phyloP scores from a whole-genome alignment of 805 yeast species.

The Kuraishia molischiana region DNA sequence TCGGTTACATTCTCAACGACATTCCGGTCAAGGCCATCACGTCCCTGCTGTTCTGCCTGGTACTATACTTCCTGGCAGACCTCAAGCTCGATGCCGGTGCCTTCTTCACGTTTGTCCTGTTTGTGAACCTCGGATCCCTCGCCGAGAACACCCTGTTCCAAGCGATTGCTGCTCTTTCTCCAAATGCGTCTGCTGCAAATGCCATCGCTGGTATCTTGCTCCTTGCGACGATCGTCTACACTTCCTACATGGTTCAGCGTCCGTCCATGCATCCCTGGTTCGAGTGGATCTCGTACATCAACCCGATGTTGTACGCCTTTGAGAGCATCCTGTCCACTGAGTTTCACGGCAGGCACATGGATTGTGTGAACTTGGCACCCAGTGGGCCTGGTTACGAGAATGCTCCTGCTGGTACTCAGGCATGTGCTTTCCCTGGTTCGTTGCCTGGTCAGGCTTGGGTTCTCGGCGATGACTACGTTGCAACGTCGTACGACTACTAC shows the following conservation, averaged over 20 bases:
- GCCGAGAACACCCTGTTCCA: slow-evolving; percentile 44
- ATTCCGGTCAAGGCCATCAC: slow-evolving; percentile 50
- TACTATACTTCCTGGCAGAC: slow-evolving; percentile 48
- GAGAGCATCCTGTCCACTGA: slow-evolving; percentile 61
- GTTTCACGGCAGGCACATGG: slow-evolving; percentile 45
- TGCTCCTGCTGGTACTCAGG: slow-evolving; percentile 25
- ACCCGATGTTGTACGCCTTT: slow-evolving; percentile 49
- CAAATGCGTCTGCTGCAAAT: slow-evolving; percentile 46
- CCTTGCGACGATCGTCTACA: slow-evolving; percentile 41
- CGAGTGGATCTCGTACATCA: slow-evolving; percentile 50
- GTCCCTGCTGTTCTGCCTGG: slow-evolving; percentile 32
- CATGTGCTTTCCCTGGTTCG: slow-evolving; percentile 48
- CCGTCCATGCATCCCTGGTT: slow-evolving; percentile 64
- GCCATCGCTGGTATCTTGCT: slow-evolving; percentile 47
- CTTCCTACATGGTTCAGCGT: slow-evolving; percentile 58
- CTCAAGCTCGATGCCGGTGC: slow-evolving; percentile 39
- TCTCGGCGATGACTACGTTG: slow-evolving; percentile 40
- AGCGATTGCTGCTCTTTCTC: slow-evolving; percentile 39
- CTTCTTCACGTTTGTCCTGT: slow-evolving; percentile 41
- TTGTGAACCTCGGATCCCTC: slow-evolving; percentile 31
- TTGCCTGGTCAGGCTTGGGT: slow-evolving; percentile 25
- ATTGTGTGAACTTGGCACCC: slow-evolving; percentile 48
- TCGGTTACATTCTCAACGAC: slow-evolving; percentile 50
- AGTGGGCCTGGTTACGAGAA: slow-evolving; percentile 43
- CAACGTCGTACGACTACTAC: slow-evolving; percentile 35